These are phyloP conservation scores for Lasiodiplodia sp. DNA, from an alignment of 2,329 filamentous ascomycete genomes.

Conservation along the genomic window DNA sequence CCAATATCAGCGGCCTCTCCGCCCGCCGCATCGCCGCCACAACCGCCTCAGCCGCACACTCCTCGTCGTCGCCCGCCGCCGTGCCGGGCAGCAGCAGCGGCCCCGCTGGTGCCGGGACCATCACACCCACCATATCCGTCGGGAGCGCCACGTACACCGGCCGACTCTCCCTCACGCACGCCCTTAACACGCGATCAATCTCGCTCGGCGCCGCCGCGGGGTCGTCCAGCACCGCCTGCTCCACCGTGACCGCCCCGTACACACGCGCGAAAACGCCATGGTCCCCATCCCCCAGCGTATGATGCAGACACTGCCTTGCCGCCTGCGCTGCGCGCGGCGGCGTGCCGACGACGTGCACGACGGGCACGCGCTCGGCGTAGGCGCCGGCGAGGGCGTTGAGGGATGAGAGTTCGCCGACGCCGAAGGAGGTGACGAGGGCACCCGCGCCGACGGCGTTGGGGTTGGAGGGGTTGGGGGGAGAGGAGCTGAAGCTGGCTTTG, in stretches of 20 bases:
- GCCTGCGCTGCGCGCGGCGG: slow-evolving; percentile 55
- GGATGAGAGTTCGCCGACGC: slow-evolving; percentile 72
- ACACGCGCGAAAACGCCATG: slow-evolving; percentile 61
- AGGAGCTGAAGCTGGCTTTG: slow-evolving; percentile 63
- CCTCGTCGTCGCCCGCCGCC: slow-evolving; percentile 32
- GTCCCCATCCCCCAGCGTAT: slow-evolving; percentile 71
- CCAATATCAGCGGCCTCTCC: slow-evolving; percentile 59
- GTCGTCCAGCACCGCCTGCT: slow-evolving; percentile 58
- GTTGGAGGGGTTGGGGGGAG: too few species aligned
- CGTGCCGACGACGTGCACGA: slow-evolving; percentile 67
- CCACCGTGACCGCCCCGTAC: slow-evolving; percentile 58
- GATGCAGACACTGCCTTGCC: slow-evolving; percentile 61
- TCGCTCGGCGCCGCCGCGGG: slow-evolving; percentile 54
- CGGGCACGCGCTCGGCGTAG: slow-evolving; percentile 74
- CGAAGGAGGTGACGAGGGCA: slow-evolving; percentile 77
- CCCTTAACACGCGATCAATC: slow-evolving; percentile 60
- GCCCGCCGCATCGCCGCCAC: slow-evolving; percentile 51
- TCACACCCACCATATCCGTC: slow-evolving; percentile 57
- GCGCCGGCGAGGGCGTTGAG: slow-evolving; percentile 78
- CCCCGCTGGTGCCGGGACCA: slow-evolving; percentile 32
- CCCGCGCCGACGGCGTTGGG: slow-evolving; percentile 60
- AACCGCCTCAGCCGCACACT: slow-evolving; percentile 38
- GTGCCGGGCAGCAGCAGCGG: too few species aligned
- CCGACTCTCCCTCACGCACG: slow-evolving; percentile 60
- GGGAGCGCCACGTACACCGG: slow-evolving; percentile 66